A percentile compares a stretch with the other conserved stretches of the same genome.
Conservation (phyloP, 768 basidiomycete genomes). For the Russula griseocarnosa region DNA sequence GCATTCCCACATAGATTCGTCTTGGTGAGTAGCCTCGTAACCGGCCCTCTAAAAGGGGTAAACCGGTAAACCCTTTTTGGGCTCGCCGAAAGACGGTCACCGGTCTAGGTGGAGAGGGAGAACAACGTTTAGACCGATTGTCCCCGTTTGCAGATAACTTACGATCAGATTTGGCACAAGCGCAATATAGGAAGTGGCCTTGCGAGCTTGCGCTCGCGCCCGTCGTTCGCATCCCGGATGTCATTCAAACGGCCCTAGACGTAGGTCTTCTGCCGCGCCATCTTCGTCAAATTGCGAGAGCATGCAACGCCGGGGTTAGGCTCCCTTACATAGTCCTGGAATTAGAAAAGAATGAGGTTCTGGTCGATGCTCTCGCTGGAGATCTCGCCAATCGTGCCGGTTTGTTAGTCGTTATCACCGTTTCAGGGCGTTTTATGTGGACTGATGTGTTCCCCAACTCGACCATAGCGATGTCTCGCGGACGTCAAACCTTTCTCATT, state of each 20-base stretch:
- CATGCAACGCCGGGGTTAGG: slow-evolving; percentile 88
- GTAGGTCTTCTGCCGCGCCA: slow-evolving; percentile 49
- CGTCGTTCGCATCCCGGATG: slow-evolving; percentile 74
- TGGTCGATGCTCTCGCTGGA: slow-evolving; percentile 96
- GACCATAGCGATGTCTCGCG: slow-evolving; percentile 83
- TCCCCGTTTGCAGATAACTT: too few relatives aligned
- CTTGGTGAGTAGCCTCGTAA: too few relatives aligned
- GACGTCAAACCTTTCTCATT: slow-evolving; percentile 86
- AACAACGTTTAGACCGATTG: too few relatives aligned
- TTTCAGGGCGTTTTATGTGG: slow-evolving; percentile 3
- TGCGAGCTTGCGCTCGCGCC: slow-evolving; percentile 71
- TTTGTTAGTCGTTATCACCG: slow-evolving; percentile 59
- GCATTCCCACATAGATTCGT: too few relatives aligned
- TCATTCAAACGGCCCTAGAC: slow-evolving; percentile 78
- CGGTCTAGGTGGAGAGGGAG: too few relatives aligned
- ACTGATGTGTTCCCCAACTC: slow-evolving; percentile 16
- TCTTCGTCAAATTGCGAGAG: slow-evolving; percentile 75
- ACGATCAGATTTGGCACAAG: too few relatives aligned
- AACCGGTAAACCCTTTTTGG: too few relatives aligned
- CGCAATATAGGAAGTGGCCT: slow-evolving; percentile 85
- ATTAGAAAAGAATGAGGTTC: slow-evolving; percentile 95
- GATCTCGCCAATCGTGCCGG: slow-evolving; percentile 81
- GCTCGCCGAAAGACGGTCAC: too few relatives aligned
- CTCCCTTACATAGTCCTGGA: slow-evolving; percentile 96
- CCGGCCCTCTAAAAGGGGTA: too few relatives aligned